Evolutionary conservation across 2,329 filamentous ascomycete species (phyloP).

Genomic region (Sarocladiaceae sp.): DNA sequence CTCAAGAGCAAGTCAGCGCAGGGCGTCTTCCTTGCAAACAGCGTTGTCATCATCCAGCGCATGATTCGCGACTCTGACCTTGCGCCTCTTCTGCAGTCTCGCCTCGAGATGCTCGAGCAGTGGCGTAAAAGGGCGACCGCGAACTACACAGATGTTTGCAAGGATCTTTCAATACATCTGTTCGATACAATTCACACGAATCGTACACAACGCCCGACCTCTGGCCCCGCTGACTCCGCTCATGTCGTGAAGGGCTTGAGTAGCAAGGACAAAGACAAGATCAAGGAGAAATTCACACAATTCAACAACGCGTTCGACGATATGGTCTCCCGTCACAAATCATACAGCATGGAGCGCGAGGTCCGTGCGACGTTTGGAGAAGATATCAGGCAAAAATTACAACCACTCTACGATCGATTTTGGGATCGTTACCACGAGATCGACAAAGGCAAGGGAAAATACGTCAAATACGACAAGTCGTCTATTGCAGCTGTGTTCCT

Average conservation of each 20-base stretch:
- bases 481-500: conserved; percentile 65
- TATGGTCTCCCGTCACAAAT: conserved; percentile 76
- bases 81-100: conserved; percentile 62
- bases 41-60: conserved; percentile 76
- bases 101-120: conserved; percentile 64
- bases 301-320: conserved; percentile 94
- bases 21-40: conserved; percentile 90
- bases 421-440: conserved; percentile 97
- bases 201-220: conserved; percentile 66
- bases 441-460: conserved; percentile 96
- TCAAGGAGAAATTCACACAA: conserved; percentile 91
- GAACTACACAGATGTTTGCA: conserved; percentile 82
- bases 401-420: conserved; percentile 91
- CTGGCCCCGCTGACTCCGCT: conserved; percentile 73
- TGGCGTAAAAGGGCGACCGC: conserved; percentile 86
- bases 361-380: conserved; percentile 75
- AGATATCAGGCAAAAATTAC: conserved; percentile 86
- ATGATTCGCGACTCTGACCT: conserved; percentile 81
- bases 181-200: conserved; percentile 92
- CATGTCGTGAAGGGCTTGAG: conserved; percentile 78
- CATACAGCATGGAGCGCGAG: conserved; percentile 84
- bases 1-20: conserved; percentile 75
- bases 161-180: conserved; percentile 77
- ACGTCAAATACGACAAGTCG: conserved; percentile 93
- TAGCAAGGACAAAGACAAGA: conserved; percentile 90